phyloP scores from a whole-genome alignment of 2,329 filamentous ascomycete species.

The Sporothrix schenckii region DNA sequence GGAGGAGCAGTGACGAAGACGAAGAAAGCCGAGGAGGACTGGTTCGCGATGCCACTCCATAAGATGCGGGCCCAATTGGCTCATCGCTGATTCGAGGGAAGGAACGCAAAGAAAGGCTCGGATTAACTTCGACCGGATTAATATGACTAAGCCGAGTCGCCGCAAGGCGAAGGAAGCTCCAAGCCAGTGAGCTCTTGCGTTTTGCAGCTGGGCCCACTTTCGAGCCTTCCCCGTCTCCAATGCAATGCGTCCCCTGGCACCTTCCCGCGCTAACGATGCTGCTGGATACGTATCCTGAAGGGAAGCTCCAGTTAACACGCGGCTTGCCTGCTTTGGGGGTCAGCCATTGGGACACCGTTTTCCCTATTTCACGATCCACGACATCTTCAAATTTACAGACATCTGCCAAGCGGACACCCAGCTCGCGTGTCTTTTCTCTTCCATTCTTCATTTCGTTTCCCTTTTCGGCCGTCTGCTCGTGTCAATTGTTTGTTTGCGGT shows the following conservation, averaged over 20 bases:
- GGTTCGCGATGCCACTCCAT: constrained; percentile 13
- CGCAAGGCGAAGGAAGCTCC: too few relatives aligned
- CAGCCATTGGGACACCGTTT: constrained; percentile 32
- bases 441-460: background rate
- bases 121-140: constrained; percentile 28
- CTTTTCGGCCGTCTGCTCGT: background rate
- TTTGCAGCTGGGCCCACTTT: background rate
- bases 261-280: constrained; percentile 22
- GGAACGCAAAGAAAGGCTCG: background rate
- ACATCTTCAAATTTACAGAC: background rate
- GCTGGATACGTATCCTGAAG: constrained; percentile 36
- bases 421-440: background rate
- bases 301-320: constrained; percentile 30
- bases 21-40: background rate
- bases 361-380: constrained; percentile 33
- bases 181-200: too few relatives aligned
- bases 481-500: background rate
- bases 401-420: background rate
- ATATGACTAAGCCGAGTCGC: background rate
- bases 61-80: constrained; percentile 23
- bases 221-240: background rate
- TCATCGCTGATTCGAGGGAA: constrained; percentile 29
- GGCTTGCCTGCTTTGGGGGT: constrained; percentile 13
- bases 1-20: background rate
- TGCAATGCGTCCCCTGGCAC: background rate